Evolutionary conservation across 2,329 filamentous ascomycete genomes (phyloP), one percentile per base, ranked within the genome.

Genomic region (Sarocladium oryzae): DNA sequence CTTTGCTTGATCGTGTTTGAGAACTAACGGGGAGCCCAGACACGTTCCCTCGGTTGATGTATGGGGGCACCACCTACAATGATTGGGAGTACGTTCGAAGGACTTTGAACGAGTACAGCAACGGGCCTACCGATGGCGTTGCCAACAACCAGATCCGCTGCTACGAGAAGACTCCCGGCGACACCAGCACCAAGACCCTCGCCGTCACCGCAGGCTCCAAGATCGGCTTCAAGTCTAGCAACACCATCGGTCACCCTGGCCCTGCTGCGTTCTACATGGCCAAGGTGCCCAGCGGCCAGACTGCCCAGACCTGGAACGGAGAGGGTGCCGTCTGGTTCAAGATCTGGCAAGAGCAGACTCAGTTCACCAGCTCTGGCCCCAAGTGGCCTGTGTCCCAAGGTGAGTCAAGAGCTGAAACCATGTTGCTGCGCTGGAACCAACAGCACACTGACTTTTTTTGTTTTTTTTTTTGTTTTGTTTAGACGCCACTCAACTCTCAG

Each of bases 71-170:
- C 10, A 58, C 60, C 43, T 67, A 67, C 1, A 55, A 50, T 40
- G 71, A 75, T 59, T 77, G 75, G 75, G 67, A 69, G 43, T 67
- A 70, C 37, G 69, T 76, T 41, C 67, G 74, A 21, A 70, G 71
- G 57, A 76, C 74, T 9, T 67, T 70, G 45, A 77, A 77, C 63
- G 76, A 66, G 60, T 72, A 78, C 59, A 67, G 62, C 60, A 76
- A 77, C 56, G 70, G 68, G 1, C 73, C 72, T 53, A 73, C 78
- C 32, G 73, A 72, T 3, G 66, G 74, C 54, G 74, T 78, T 26
- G 67, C 59, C 45, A 73, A 71, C 35, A 56, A 67, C 2, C 68
- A 71, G 52, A 74, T 78, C 64, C 72, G 72, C n/a, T 78, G 75
- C 66, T 78, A 75, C 61, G 70, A 77, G 58, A 63, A 70, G 9